These are phyloP conservation scores for Botrytis deweyae DNA, from an alignment of 2,329 filamentous ascomycete species.

Conservation along the genomic window DNA sequence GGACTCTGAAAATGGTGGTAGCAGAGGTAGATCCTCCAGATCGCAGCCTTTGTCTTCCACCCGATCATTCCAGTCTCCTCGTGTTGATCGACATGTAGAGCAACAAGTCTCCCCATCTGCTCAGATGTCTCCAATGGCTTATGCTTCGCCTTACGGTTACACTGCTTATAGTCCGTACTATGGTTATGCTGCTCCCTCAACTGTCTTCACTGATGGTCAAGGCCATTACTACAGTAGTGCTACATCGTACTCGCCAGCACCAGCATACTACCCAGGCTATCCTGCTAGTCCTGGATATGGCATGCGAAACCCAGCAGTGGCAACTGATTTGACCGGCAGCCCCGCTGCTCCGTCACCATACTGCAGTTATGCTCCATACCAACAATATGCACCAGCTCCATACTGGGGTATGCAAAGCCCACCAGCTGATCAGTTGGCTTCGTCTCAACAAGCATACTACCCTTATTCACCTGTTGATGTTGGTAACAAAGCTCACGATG, in stretches of 20 bases:
- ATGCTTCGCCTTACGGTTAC: constrained; percentile 26
- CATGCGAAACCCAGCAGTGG: constrained; percentile 17
- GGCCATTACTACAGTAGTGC: constrained; percentile 29
- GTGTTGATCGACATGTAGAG: constrained; percentile 22
- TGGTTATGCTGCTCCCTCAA: constrained; percentile 18
- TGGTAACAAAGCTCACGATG: constrained; percentile 25
- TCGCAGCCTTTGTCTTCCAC: constrained; percentile 13
- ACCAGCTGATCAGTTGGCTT: constrained; percentile 20
- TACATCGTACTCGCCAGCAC: constrained; percentile 22
- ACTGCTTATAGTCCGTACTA: constrained; percentile 24
- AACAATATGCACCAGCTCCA: constrained; percentile 24
- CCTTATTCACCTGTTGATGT: constrained; percentile 22
- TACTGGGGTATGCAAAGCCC: constrained; percentile 25
- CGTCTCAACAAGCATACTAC: constrained; percentile 16
- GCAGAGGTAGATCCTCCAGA: constrained; percentile 19
- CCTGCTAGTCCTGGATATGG: constrained; percentile 24
- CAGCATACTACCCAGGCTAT: constrained; percentile 29
- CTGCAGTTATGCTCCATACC: constrained; percentile 26
- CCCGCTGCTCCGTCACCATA: constrained; percentile 25
- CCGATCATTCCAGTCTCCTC: constrained; percentile 26
- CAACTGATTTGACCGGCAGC: constrained; percentile 22
- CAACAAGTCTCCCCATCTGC: constrained; percentile 24
- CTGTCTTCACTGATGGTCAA: constrained; percentile 27
- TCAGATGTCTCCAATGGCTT: constrained; percentile 25
- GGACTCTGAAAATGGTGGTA: constrained; percentile 32